These are phyloP conservation scores for Lactarius psammicola DNA, from an alignment of 768 basidiomycete genomes.

Conservation along the genomic window DNA sequence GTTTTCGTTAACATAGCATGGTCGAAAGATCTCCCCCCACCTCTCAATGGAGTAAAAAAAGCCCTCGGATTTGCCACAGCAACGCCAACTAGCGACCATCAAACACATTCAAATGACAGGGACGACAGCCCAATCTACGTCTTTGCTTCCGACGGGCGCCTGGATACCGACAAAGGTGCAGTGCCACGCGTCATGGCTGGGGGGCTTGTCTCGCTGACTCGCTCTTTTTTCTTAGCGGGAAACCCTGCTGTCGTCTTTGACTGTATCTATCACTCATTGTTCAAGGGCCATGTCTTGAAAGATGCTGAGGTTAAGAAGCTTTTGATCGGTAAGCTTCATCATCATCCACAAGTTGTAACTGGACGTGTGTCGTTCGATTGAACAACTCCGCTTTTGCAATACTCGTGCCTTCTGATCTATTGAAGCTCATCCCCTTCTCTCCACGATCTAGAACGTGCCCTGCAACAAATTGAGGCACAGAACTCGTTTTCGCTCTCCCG, in stretches of 20 bases:
- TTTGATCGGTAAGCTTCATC: constrained; percentile 54
- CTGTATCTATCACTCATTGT: constrained; percentile 57
- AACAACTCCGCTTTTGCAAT: neutral
- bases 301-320: constrained; percentile 68
- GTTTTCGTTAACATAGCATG: constrained; percentile 75
- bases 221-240: constrained; percentile 50
- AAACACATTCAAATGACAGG: constrained; percentile 39
- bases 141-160: constrained; percentile 60
- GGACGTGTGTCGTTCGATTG: neutral
- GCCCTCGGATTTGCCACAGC: constrained; percentile 56
- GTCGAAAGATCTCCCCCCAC: constrained; percentile 65
- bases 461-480: constrained; percentile 67
- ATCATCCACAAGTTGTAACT: constrained; percentile 2
- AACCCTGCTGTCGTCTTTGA: constrained; percentile 71
- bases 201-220: neutral
- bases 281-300: constrained; percentile 58
- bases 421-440: neutral
- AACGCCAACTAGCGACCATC: constrained; percentile 31
- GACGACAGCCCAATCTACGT: constrained; percentile 62
- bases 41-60: constrained; percentile 59
- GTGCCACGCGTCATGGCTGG: too few relatives aligned
- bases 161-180: constrained; percentile 69
- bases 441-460: constrained; percentile 54
- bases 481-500: constrained; percentile 60
- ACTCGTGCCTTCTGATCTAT: neutral